Base-by-base conservation (phyloP, 164 flowering plant species). In the Dillenia suffruticosa region DNA sequence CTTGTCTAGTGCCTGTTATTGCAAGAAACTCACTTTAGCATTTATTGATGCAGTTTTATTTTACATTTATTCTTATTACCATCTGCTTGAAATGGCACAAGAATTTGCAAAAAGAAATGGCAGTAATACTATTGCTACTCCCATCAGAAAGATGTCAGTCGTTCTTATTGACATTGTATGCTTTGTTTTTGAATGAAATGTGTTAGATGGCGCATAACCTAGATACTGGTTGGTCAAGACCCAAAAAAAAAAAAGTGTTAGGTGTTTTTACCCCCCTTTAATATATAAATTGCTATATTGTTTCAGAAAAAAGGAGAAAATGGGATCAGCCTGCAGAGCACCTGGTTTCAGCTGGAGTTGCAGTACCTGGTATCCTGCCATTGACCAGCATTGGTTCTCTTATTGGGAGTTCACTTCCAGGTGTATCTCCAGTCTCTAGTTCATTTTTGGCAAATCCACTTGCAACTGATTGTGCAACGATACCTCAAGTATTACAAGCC, bases 291-390 rank as follows among this genome's bases (percentile, higher is more conserved):
- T 54, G 2, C 22, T 9, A 51, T 24, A 17, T 66, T 14, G 56
- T 46, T 65, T 57, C 78, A 95, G 99, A 66, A 95, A 70, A 74
- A 92, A 81, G 84, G n/a, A 86, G 97, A 69, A 95, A 88, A 74
- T 95, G 99, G 99, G 97, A 95, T 76, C 94, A 89, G 70, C 99
- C 97, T 63, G 96, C 90, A 6, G 94, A 84, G 71, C 69, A 82
- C 3, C 72, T 90, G 62, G 68, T 84, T 57, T 68, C 95, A 53
- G 81, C 81, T 59, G 87, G 86, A 44, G 49, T 76, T 9, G 77
- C 76, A 17, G 68, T 77, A 26, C 78, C 88, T 65, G 84, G 81
- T 54, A 71, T 77, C 54, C 64, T 77, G 43, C 85, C 87, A 32
- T 52, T 73, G 57, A 74, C 73, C 46, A 74, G 75, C 51, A 12